A percentile compares a stretch with the other conserved stretches of the same genome.
Evolutionary conservation across 805 yeast species (phyloP).

Genomic region (Saturnispora besseyi): DNA sequence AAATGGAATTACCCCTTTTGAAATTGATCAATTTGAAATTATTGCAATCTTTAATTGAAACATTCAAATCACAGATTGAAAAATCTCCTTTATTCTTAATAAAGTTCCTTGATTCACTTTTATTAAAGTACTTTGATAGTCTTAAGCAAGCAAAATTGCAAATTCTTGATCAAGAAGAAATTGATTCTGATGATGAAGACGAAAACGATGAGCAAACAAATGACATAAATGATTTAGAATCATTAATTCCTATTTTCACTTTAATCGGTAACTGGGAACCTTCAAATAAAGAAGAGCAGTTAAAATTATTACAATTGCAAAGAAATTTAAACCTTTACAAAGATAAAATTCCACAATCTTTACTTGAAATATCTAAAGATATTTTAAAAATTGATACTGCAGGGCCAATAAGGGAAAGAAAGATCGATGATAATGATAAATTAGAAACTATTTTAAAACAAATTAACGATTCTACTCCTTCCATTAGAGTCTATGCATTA

Average conservation of each 20-base stretch:
- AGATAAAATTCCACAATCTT: constrained; percentile 2
- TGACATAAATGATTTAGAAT: constrained; percentile 25
- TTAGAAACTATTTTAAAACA: constrained; percentile 55
- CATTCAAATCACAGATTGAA: constrained; percentile 48
- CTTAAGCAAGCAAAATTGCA: not conserved
- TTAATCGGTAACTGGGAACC: constrained; percentile 5
- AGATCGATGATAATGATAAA: constrained; percentile 29
- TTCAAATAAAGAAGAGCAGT: constrained; percentile 4
- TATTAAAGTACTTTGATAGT: constrained; percentile 3
- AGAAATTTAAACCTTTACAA: not conserved
- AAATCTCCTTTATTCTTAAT: constrained; percentile 26
- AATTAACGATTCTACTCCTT: constrained; percentile 69
- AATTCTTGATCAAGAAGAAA: constrained; percentile 11
- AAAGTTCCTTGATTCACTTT: constrained; percentile 7
- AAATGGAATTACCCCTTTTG: constrained; percentile 40
- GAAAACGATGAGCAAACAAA: constrained; percentile 20
- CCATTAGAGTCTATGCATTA: constrained; percentile 82
- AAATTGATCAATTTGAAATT: constrained; percentile 53
- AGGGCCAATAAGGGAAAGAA: not conserved
- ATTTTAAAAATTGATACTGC: constrained; percentile 3
- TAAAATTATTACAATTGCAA: constrained; percentile 11
- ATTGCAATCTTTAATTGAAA: constrained; percentile 50
- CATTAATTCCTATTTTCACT: constrained; percentile 18
- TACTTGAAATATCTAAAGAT: not conserved
- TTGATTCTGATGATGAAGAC: constrained; percentile 35